A percentile compares a stretch with the other conserved stretches of the same genome.
Evolutionary conservation across 352 stramenopile species (phyloP).

Genomic region (Phytophthora melonis): DNA sequence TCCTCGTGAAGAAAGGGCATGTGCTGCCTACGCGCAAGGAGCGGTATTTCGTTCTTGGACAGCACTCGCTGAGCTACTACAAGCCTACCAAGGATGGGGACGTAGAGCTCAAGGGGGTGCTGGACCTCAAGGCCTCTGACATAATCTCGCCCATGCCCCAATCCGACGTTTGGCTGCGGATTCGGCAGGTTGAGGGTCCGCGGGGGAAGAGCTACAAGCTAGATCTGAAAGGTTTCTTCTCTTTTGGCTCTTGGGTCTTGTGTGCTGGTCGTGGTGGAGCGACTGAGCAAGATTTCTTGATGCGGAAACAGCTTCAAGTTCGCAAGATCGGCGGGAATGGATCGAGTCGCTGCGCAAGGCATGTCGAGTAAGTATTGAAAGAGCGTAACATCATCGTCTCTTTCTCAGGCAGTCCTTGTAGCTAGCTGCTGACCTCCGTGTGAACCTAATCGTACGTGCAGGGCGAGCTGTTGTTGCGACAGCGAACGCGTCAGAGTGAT

Average conservation of each 20-base stretch:
- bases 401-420: neutral
- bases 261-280: neutral
- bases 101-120: constrained; percentile 51
- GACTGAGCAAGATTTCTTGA: neutral
- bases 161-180: constrained; percentile 68
- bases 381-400: neutral
- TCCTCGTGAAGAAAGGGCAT: constrained; percentile 65
- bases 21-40: constrained; percentile 67
- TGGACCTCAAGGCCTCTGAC: constrained; percentile 55
- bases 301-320: constrained; percentile 46
- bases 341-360: constrained; percentile 65
- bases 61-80: constrained; percentile 59
- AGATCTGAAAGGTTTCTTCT: constrained; percentile 64
- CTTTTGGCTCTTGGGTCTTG: neutral
- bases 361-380: constrained; percentile 44
- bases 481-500: constrained; percentile 36
- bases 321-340: constrained; percentile 64
- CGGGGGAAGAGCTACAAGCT: constrained; percentile 69
- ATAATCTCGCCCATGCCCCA: constrained; percentile 57
- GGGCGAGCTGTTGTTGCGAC: constrained; percentile 39
- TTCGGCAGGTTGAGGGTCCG: constrained; percentile 61
- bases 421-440: neutral
- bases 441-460: constrained; percentile 1
- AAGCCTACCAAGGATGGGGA: constrained; percentile 42
- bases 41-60: constrained; percentile 57